Evolutionary conservation across 495 filamentous ascomycete genomes (phyloP).

Genomic region (Amphirosellinia nigrospora): DNA sequence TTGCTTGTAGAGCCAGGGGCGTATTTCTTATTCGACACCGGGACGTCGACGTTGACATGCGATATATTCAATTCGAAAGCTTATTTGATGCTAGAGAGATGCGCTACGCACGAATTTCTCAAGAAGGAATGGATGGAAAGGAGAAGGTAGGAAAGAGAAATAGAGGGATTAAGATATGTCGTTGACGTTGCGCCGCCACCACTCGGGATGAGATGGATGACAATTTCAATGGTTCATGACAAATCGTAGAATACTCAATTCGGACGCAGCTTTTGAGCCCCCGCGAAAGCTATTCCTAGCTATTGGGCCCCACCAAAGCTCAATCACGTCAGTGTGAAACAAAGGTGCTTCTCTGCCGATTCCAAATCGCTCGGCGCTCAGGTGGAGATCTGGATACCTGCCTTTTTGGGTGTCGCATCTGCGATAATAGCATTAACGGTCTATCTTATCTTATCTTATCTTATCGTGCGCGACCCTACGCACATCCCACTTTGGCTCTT

Average conservation of each 20-base stretch:
- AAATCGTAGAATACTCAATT: constrained; percentile 21
- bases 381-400: neutral
- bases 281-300: constrained; percentile 5
- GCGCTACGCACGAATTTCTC: neutral
- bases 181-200: constrained; percentile 18
- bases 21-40: neutral
- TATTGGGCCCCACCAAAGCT: constrained; percentile 14
- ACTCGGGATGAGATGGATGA: constrained; percentile 13
- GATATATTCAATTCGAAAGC: neutral
- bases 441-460: constrained; percentile 3
- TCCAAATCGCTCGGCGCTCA: constrained; percentile 17
- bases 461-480: constrained; percentile 14
- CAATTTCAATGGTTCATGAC: constrained; percentile 24
- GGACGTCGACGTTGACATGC: constrained; percentile 13
- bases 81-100: neutral
- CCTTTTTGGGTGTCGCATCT: constrained; percentile 1
- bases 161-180: constrained; percentile 2
- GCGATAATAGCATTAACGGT: neutral
- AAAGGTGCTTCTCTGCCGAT: constrained; percentile 1
- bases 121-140: neutral
- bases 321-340: constrained; percentile 25
- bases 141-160: neutral
- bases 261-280: neutral
- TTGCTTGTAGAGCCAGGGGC: neutral
- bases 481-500: constrained; percentile 22